Conservation (phyloP, 371 early-diverging fungal genomes). For the Chytridiales sp. region DNA sequence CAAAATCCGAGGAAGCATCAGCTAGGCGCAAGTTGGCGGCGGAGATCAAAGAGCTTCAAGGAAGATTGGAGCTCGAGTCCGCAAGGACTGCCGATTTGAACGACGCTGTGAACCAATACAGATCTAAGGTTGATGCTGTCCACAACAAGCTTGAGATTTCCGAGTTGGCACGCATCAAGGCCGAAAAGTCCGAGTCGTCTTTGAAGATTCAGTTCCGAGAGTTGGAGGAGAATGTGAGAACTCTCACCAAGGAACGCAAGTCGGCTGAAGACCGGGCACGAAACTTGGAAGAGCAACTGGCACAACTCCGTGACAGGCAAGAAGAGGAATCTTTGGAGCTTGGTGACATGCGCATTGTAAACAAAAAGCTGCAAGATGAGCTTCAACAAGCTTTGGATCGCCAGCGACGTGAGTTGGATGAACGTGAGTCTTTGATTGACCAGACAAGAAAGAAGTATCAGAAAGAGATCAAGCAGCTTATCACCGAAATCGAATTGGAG, state of each 20-base stretch:
- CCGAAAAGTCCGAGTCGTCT: slow-evolving; percentile 62
- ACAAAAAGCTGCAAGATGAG: slow-evolving; percentile 74
- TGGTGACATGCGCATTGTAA: slow-evolving; percentile 63
- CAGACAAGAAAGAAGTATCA: slow-evolving; percentile 65
- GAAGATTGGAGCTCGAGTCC: slow-evolving; percentile 47
- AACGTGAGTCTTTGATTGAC: slow-evolving; percentile 64
- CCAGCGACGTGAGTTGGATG: slow-evolving; percentile 68
- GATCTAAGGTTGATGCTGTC: slow-evolving; percentile 55
- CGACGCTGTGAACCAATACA: slow-evolving; percentile 58
- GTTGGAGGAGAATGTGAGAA: slow-evolving; percentile 60
- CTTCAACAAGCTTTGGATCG: slow-evolving; percentile 63
- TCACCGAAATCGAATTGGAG: slow-evolving; percentile 72
- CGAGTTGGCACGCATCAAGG: slow-evolving; percentile 60
- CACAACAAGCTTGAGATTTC: slow-evolving; percentile 58
- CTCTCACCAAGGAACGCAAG: slow-evolving; percentile 55
- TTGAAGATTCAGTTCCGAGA: slow-evolving; percentile 57
- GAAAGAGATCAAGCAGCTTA: slow-evolving; percentile 70
- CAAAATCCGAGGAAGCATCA: slow-evolving; percentile 56
- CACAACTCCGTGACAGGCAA: slow-evolving; percentile 65
- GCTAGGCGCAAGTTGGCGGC: slow-evolving; percentile 47
- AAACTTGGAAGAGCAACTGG: slow-evolving; percentile 60
- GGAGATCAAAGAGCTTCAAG: slow-evolving; percentile 54
- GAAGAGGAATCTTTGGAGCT: slow-evolving; percentile 68
- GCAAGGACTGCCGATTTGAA: slow-evolving; percentile 53
- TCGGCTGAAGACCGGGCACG: slow-evolving; percentile 60